Conservation (phyloP, 2,329 filamentous ascomycete genomes). For the Pseudofabraea citricarpa region DNA sequence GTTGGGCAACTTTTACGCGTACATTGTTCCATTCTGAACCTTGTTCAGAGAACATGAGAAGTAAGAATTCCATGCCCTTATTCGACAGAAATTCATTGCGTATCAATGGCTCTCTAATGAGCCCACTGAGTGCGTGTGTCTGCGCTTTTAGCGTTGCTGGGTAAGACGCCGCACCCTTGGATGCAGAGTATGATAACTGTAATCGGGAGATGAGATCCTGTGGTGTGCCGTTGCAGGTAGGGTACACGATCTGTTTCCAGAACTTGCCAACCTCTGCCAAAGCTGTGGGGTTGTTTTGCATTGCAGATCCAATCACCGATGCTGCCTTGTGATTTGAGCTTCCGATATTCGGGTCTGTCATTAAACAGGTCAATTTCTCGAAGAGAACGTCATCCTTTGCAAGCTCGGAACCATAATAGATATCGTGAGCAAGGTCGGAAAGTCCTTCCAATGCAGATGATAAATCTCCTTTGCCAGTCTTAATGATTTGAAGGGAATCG, state of each 20-base stretch:
- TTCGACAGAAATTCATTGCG: constrained; percentile 49
- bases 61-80: constrained; percentile 48
- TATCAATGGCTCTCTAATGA: constrained; percentile 50
- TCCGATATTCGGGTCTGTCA: constrained; percentile 30
- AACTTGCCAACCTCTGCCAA: constrained; percentile 44
- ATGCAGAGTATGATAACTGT: constrained; percentile 20
- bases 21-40: constrained; percentile 45
- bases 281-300: constrained; percentile 63
- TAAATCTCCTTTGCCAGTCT: constrained; percentile 31
- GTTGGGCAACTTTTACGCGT: constrained; percentile 49
- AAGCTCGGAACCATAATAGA: constrained; percentile 64
- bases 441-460: constrained; percentile 44
- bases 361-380: constrained; percentile 52
- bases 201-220: constrained; percentile 5
- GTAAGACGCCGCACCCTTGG: constrained; percentile 19
- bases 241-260: constrained; percentile 34
- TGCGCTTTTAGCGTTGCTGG: constrained; percentile 26
- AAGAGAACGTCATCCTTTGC: constrained; percentile 49
- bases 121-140: constrained; percentile 47
- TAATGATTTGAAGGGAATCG: constrained; percentile 44
- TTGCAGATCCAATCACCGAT: constrained; percentile 48
- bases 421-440: constrained; percentile 62
- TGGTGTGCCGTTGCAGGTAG: constrained; percentile 16
- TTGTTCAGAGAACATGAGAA: constrained; percentile 45
- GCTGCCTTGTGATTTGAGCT: constrained; percentile 40